Evolutionary conservation across 1,139 yeast genomes (phyloP), one percentile per base, ranked within the genome.

Genomic region (Candida labiduridarum): DNA sequence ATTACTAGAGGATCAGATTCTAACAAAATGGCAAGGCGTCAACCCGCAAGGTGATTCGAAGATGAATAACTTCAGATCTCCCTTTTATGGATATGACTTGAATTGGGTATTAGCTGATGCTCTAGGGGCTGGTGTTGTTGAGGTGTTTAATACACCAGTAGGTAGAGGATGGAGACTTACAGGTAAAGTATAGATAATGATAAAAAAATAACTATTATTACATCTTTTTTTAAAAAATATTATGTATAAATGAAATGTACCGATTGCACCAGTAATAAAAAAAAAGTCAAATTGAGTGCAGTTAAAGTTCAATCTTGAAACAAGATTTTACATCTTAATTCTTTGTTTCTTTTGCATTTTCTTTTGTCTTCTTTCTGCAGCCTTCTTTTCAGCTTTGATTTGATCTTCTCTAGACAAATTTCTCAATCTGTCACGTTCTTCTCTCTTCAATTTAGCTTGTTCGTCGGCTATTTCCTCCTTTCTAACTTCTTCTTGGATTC

Each of bases 321-420:
- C 22, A 7, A 7, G 12, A 12, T 31, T 14, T 61, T 64, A 74
- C 70, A 71, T 68, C 62, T 68, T 72, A 44, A 71, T 64, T 63
- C 65, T 74, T 60, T 71, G 76, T 61, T 74, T 76, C 65, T 64
- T 76, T 59, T 66, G 73, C 56, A 66, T 62, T 60, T 74, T 75
- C 63, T 71, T 75, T 56, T 72, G 76, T 61, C 64, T 74, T 66
- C 68, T 73, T 54, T 73, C 78, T 49, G 61, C 56, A 34, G 77
- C 79, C 73, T 85, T 89, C 72, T 83, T 87, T 61, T 88, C 95
- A 50, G 80, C 69, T 71, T 86, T 89, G 60, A 84, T 84, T 67
- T 84, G 89, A 62, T 85, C 89, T 65, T 86, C 91, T 55, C 89
- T 82, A 44, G 85, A 77, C 64, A 86, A 68, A 55, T 76, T 75